phyloP scores from a whole-genome alignment of 177 flowering plant species.

The Telopea speciosissima region DNA sequence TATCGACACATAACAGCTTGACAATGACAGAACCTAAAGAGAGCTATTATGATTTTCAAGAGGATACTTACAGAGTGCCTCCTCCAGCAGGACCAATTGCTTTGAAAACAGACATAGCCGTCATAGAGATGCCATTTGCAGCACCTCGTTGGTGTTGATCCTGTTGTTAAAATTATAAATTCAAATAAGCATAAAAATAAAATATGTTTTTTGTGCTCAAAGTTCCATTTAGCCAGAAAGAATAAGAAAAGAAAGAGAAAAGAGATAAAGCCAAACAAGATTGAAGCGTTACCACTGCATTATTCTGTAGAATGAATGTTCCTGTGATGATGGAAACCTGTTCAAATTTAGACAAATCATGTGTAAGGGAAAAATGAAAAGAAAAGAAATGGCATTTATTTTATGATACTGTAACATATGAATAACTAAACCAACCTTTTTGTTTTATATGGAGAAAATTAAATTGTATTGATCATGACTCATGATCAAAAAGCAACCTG shows the following conservation, averaged over 20 bases:
- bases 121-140: slow-evolving; percentile 67
- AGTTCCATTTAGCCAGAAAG: background rate
- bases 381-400: background rate
- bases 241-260: background rate
- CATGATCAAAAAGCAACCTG: too few species aligned
- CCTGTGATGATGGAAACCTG: slow-evolving; percentile 18
- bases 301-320: slow-evolving; percentile 20
- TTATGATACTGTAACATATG: background rate
- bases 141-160: slow-evolving; percentile 63
- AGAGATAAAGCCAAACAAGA: background rate
- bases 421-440: too few species aligned
- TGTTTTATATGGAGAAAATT: too few species aligned
- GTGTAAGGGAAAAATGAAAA: slow-evolving; percentile 1
- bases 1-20: too few species aligned
- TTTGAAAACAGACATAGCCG: slow-evolving; percentile 52
- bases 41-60: background rate
- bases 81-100: slow-evolving; percentile 59
- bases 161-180: slow-evolving; percentile 22
- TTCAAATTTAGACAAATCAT: background rate
- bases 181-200: background rate
- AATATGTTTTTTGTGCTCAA: background rate
- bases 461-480: too few species aligned
- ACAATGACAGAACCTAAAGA: background rate
- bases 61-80: slow-evolving; percentile 48
- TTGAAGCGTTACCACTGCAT: slow-evolving; percentile 16